These are phyloP conservation scores for Striga hermonthica DNA, from an alignment of 305 asterid genomes.

Conservation along the genomic window DNA sequence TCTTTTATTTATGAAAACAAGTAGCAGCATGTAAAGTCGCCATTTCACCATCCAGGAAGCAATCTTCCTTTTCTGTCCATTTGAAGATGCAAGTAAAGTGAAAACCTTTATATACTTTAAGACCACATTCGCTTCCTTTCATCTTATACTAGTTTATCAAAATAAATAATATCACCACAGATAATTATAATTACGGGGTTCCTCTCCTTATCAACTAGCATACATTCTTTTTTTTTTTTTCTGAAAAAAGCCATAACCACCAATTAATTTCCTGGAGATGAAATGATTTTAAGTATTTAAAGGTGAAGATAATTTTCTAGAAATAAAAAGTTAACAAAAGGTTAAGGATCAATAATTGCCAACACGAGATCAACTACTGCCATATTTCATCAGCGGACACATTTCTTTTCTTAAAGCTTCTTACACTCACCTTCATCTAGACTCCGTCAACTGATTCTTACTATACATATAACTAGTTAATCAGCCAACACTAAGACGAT, in stretches of 20 bases:
- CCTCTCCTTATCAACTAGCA: neutral
- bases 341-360: neutral
- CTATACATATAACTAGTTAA: neutral
- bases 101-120: neutral
- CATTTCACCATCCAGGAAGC: neutral
- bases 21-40: neutral
- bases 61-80: neutral
- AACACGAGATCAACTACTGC: neutral
- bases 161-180: neutral
- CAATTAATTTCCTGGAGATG: neutral
- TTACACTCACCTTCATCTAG: neutral
- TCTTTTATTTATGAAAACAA: neutral
- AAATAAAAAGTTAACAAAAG: neutral
- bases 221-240: neutral
- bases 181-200: neutral
- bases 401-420: neutral
- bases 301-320: neutral
- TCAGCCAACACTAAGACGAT: neutral
- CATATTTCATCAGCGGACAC: neutral
- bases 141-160: neutral
- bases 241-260: neutral
- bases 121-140: neutral
- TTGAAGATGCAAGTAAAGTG: neutral
- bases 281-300: neutral
- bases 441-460: neutral